Conservation (phyloP, 2,329 filamentous ascomycete genomes). For the Colletotrichum sojae region DNA sequence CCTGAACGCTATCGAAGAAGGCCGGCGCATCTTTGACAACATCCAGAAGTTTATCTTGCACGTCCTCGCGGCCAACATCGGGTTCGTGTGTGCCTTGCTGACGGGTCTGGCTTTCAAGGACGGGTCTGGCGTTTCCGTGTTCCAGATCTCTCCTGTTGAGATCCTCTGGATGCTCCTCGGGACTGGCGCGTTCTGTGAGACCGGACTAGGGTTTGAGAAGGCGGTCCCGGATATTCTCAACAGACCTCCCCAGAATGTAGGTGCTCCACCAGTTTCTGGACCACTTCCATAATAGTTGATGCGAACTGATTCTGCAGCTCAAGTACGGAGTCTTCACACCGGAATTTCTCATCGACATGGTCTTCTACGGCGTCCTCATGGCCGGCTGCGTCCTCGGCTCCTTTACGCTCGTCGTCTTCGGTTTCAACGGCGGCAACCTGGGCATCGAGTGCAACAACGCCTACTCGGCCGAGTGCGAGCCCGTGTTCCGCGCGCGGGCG, state of each 20-base stretch:
- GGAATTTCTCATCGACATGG: conserved; percentile 77
- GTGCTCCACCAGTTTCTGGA: not conserved
- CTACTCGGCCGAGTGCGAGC: conserved; percentile 69
- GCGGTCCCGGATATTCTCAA: conserved; percentile 78
- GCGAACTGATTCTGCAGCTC: conserved; percentile 53
- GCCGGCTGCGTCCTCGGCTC: conserved; percentile 73
- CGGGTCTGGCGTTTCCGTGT: conserved; percentile 73
- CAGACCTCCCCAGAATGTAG: conserved; percentile 71
- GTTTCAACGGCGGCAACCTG: conserved; percentile 68
- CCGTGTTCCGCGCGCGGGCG: conserved; percentile 79
- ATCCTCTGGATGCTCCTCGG: conserved; percentile 89
- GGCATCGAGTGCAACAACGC: conserved; percentile 72
- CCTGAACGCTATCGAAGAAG: conserved; percentile 79
- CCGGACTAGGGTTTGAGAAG: conserved; percentile 82
- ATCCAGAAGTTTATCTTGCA: conserved; percentile 83
- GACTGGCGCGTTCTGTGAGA: conserved; percentile 81
- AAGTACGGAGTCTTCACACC: conserved; percentile 74
- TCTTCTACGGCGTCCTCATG: conserved; percentile 79
- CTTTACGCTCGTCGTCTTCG: conserved; percentile 76
- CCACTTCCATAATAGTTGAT: no score
- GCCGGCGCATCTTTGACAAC: conserved; percentile 80
- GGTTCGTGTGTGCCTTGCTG: conserved; percentile 77
- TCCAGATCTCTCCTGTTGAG: conserved; percentile 81
- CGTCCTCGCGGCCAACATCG: conserved; percentile 79
- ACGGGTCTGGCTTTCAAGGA: conserved; percentile 83